phyloP scores from a whole-genome alignment of 2,329 filamentous ascomycete species.

The Clonostachys solani region DNA sequence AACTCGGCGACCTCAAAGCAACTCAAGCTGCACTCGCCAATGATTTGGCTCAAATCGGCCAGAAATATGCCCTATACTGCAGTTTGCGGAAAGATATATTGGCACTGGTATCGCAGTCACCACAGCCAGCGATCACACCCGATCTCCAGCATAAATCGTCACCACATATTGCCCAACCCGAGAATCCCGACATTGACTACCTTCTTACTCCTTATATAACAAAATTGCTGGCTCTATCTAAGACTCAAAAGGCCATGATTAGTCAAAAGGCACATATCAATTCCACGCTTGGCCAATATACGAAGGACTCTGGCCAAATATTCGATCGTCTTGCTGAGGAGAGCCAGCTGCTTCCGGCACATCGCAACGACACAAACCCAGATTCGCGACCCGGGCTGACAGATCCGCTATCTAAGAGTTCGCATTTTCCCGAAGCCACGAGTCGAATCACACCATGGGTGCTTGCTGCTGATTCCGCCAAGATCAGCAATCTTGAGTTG shows the following conservation, averaged over 20 bases:
- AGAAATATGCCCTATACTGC: slow-evolving; percentile 51
- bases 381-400: slow-evolving; percentile 36
- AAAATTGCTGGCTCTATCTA: slow-evolving; percentile 45
- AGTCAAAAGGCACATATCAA: slow-evolving; percentile 56
- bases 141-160: not conserved
- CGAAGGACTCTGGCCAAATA: slow-evolving; percentile 42
- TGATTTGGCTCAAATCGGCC: slow-evolving; percentile 41
- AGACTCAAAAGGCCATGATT: slow-evolving; percentile 52
- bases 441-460: slow-evolving; percentile 52
- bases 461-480: slow-evolving; percentile 55
- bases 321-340: slow-evolving; percentile 55
- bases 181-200: slow-evolving; percentile 17
- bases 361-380: slow-evolving; percentile 30
- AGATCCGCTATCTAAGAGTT: slow-evolving; percentile 27
- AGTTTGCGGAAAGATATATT: slow-evolving; percentile 43
- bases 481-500: slow-evolving; percentile 51
- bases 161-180: not conserved
- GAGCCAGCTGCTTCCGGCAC: slow-evolving; percentile 53
- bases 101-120: slow-evolving; percentile 24
- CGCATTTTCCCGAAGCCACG: slow-evolving; percentile 31
- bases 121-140: slow-evolving; percentile 17
- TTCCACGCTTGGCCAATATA: slow-evolving; percentile 41
- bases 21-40: slow-evolving; percentile 24
- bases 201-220: slow-evolving; percentile 54
- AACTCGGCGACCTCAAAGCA: slow-evolving; percentile 9